Evolutionary conservation across 805 yeast genomes (phyloP).

Genomic region (Saccharomycopsis javanensis): DNA sequence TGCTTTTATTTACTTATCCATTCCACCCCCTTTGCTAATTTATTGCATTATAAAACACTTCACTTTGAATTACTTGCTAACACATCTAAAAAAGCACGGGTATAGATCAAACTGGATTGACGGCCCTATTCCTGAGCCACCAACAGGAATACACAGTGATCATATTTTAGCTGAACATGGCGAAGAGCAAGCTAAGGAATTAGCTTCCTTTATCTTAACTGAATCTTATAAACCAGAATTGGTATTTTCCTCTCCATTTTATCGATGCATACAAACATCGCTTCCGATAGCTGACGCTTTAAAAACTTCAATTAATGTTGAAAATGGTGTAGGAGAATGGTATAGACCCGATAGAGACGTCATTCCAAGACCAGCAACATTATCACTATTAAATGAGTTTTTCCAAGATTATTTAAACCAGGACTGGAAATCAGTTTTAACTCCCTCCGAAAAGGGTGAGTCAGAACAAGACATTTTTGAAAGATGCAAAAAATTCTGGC

Average conservation of each 20-base stretch:
- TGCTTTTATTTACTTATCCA: not conserved
- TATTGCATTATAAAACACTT: not conserved
- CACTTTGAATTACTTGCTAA: constrained; percentile 3
- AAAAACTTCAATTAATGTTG: constrained; percentile 52
- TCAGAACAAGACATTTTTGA: constrained; percentile 55
- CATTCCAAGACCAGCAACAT: constrained; percentile 61
- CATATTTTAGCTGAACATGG: constrained; percentile 86
- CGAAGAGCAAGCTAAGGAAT: constrained; percentile 72
- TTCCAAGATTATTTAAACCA: constrained; percentile 38
- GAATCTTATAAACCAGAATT: constrained; percentile 44
- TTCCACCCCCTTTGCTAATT: not conserved
- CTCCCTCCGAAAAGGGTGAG: constrained; percentile 65
- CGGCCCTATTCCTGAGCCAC: constrained; percentile 66
- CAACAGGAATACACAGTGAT: constrained; percentile 87
- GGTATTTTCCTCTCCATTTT: constrained; percentile 76
- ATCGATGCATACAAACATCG: constrained; percentile 79
- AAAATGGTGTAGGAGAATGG: constrained; percentile 90
- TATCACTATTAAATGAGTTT: constrained; percentile 37
- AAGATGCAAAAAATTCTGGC: constrained; percentile 50
- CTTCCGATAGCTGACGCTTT: constrained; percentile 55
- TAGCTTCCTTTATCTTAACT: constrained; percentile 50
- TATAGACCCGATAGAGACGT: constrained; percentile 58
- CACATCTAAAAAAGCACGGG: constrained; percentile 49
- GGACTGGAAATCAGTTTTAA: constrained; percentile 44
- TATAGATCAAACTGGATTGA: constrained; percentile 59